Conservation (phyloP, 768 basidiomycete genomes). For the Mycena leptocephala region DNA sequence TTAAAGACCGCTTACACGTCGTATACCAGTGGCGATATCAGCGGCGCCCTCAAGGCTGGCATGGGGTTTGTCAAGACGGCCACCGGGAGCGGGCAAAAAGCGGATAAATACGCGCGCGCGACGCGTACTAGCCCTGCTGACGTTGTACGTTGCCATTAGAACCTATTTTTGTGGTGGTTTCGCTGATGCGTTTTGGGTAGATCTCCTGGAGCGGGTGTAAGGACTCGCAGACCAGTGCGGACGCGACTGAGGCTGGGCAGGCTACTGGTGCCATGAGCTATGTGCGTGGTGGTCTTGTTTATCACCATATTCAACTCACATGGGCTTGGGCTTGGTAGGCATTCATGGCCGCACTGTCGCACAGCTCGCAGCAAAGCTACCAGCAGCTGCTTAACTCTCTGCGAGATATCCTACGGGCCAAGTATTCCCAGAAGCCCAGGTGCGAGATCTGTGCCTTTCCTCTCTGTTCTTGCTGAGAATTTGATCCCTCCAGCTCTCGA, state of each 20-base stretch:
- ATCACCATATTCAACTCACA: background rate
- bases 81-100: slow-evolving; percentile 76
- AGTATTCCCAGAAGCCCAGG: slow-evolving; percentile 76
- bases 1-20: slow-evolving; percentile 84
- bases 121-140: slow-evolving; percentile 90
- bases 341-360: slow-evolving; percentile 67
- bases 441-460: slow-evolving; percentile 54
- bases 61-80: slow-evolving; percentile 84
- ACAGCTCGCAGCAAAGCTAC: slow-evolving; percentile 71
- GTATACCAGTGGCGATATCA: slow-evolving; percentile 86
- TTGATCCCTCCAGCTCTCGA: slow-evolving; percentile 47
- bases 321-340: slow-evolving; percentile 53
- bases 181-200: slow-evolving; percentile 50
- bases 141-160: slow-evolving; percentile 68
- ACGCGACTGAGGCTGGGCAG: slow-evolving; percentile 75
- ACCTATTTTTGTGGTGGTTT: background rate
- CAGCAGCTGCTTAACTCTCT: slow-evolving; percentile 62
- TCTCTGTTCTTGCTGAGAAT: background rate
- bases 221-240: slow-evolving; percentile 88
- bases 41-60: slow-evolving; percentile 83
- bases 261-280: slow-evolving; percentile 88
- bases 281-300: slow-evolving; percentile 56
- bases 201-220: slow-evolving; percentile 92
- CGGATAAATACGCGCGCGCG: slow-evolving; percentile 70
- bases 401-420: slow-evolving; percentile 59